Conservation (phyloP, 2,329 filamentous ascomycete species). For the Myriangium duriaei region DNA sequence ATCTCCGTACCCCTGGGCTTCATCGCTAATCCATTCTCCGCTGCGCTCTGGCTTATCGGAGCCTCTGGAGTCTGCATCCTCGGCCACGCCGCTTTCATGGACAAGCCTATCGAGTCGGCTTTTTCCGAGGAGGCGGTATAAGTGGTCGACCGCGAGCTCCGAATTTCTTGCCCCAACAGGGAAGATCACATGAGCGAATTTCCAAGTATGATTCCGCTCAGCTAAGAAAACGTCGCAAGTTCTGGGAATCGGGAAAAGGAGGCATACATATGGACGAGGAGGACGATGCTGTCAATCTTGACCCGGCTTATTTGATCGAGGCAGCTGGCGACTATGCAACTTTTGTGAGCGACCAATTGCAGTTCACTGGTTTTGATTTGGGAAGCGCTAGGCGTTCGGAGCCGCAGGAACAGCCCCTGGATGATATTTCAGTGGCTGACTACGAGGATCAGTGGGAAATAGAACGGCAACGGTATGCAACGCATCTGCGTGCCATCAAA, state of each 20-base stretch:
- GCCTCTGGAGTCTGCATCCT: slow-evolving; percentile 87
- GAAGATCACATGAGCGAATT: slow-evolving; percentile 82
- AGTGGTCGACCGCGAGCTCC: slow-evolving; percentile 99
- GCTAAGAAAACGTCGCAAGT: slow-evolving; percentile 6
- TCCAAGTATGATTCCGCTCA: slow-evolving; percentile 5
- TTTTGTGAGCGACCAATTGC: slow-evolving; percentile 33
- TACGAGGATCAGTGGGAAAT: slow-evolving; percentile 33
- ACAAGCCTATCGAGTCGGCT: slow-evolving; percentile 99
- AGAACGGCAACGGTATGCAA: slow-evolving; percentile 27
- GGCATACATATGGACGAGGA: slow-evolving; percentile 28
- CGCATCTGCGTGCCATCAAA: slow-evolving; percentile 42
- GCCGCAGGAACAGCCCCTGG: slow-evolving; percentile 31
- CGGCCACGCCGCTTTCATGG: slow-evolving; percentile 89
- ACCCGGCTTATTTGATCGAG: slow-evolving; percentile 25
- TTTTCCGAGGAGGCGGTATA: slow-evolving; percentile 99
- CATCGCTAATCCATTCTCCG: slow-evolving; percentile 70
- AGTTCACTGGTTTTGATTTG: slow-evolving; percentile 37
- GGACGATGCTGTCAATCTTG: slow-evolving; percentile 33
- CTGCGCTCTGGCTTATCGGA: slow-evolving; percentile 89
- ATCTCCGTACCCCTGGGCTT: slow-evolving; percentile 75
- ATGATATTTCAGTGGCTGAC: slow-evolving; percentile 32
- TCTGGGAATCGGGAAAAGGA: slow-evolving; percentile 9
- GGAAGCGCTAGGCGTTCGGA: slow-evolving; percentile 31
- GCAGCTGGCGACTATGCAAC: slow-evolving; percentile 15
- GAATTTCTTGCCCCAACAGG: slow-evolving; percentile 72